A percentile compares a stretch with the other conserved stretches of the same genome.
Conservation (phyloP, 2,329 filamentous ascomycete genomes). For the Aspergillus fructus region DNA sequence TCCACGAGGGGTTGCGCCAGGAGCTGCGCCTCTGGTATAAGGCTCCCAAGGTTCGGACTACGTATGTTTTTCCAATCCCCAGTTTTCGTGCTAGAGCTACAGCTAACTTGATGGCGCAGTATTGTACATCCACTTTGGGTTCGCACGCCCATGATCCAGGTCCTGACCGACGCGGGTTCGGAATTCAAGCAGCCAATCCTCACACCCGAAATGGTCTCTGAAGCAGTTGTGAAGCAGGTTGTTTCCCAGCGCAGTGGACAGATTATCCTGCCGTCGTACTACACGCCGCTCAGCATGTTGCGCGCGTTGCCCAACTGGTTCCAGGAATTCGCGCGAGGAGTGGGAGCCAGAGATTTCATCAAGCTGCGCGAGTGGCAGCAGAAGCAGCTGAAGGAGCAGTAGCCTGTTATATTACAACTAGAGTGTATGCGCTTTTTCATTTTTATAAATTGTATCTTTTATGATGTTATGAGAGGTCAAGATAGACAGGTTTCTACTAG, state of each 20-base stretch:
- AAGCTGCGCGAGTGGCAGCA: constrained; percentile 22
- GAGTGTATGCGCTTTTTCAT: background rate
- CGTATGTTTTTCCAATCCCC: constrained; percentile 17
- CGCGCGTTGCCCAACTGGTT: constrained; percentile 46
- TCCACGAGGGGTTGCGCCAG: constrained; percentile 51
- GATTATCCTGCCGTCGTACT: constrained; percentile 47
- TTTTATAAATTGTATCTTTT: background rate
- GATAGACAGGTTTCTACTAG: background rate
- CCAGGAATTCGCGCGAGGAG: constrained; percentile 41
- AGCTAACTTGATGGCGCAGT: constrained; percentile 14
- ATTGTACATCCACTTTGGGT: constrained; percentile 46
- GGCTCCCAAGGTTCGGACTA: constrained; percentile 39
- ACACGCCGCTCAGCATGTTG: constrained; percentile 24
- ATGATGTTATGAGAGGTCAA: background rate
- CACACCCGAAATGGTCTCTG: constrained; percentile 43
- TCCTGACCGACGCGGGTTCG: constrained; percentile 31
- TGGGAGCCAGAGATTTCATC: constrained; percentile 25
- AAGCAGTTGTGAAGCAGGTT: constrained; percentile 52
- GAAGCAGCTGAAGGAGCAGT: constrained; percentile 8
- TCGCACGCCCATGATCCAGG: constrained; percentile 48
- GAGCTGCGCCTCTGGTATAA: constrained; percentile 39
- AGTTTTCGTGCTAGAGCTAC: background rate
- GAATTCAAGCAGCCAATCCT: constrained; percentile 36
- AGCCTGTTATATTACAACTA: background rate
- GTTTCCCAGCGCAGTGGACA: constrained; percentile 50